phyloP scores from a whole-genome alignment of 2,329 filamentous ascomycete genomes.

The Diaporthe vaccinii region DNA sequence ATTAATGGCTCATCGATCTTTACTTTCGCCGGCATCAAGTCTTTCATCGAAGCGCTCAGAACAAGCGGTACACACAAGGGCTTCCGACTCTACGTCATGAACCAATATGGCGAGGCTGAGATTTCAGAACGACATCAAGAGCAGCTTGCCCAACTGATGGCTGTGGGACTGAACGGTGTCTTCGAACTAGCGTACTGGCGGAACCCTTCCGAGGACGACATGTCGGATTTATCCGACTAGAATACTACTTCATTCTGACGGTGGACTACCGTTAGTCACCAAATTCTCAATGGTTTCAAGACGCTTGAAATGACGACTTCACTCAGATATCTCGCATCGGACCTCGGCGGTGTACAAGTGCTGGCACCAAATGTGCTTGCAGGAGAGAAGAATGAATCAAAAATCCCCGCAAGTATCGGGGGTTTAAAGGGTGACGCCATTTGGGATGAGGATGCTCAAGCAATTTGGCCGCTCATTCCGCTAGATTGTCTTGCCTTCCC shows the following conservation, averaged over 20 bases:
- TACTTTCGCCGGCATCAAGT: slow-evolving; percentile 62
- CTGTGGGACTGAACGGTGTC: slow-evolving; percentile 47
- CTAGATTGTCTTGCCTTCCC: neutral
- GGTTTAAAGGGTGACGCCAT: neutral
- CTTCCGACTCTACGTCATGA: slow-evolving; percentile 51
- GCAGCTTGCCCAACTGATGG: slow-evolving; percentile 46
- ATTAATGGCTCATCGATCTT: slow-evolving; percentile 70
- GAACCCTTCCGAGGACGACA: slow-evolving; percentile 51
- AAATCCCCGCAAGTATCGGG: neutral
- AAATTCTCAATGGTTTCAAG: neutral
- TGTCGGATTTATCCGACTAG: slow-evolving; percentile 37
- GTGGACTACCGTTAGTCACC: neutral
- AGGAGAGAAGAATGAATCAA: neutral
- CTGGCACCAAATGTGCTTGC: neutral
- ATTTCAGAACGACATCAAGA: slow-evolving; percentile 47
- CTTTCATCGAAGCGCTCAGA: slow-evolving; percentile 55
- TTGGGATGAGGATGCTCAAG: neutral
- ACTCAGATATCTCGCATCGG: neutral
- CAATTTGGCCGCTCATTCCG: neutral
- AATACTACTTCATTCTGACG: neutral
- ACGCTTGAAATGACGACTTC: neutral
- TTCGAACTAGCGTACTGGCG: slow-evolving; percentile 51
- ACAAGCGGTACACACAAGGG: slow-evolving; percentile 45
- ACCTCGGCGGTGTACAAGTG: neutral
- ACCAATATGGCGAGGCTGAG: slow-evolving; percentile 49